Base-by-base conservation (phyloP, 371 early-diverging fungal species). In the Mucor ambiguus region DNA sequence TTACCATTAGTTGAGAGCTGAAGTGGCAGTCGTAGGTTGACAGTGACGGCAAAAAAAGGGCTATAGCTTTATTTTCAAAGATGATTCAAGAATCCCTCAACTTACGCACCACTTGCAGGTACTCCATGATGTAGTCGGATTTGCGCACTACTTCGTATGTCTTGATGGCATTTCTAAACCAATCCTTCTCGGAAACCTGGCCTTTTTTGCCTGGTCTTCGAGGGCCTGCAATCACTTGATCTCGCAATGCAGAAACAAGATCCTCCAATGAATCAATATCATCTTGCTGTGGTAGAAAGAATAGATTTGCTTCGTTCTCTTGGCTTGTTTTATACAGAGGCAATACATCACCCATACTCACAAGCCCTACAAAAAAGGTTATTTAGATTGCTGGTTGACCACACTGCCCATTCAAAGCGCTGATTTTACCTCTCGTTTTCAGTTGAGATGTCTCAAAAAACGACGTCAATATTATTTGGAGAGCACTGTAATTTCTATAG, bases 111-210 rank as follows among this genome's bases (percentile, higher is more conserved):
- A 66, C 57, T 33, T 72, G 69, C 12, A 72, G 60, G 37, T 79
- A 79, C n/a, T 77, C 80, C 11, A 32, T 37, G 32, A 79, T 70
- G 20, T 78, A 70, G 4, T 85, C 83, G 10, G 83, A 76, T 66
- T 77, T 81, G 14, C 76, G 69, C 24, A 85, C 60, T 7, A 74
- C 29, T 24, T 85, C 85, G 72, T 71, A 82, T 1, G 62, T 75
- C 43, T 74, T 80, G 12, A 73, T 44, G 7, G 85, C 75, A 59
- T 68, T 75, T 56, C 70, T 61, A 38, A 79, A 72, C 85, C 85
- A 85, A 24, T 85, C 85, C 41, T 78, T 79, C 72, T 85, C 85
- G 20, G 85, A 85, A 6, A 85, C 64, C 54, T 85, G 81, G 2
- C 79, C 82, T 33, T 77, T 79, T 65, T 74, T 83, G 2, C 82